A percentile compares a stretch with the other conserved stretches of the same genome.
phyloP scores from a whole-genome alignment of 2,329 filamentous ascomycete species.

The Trichoderma sp. region DNA sequence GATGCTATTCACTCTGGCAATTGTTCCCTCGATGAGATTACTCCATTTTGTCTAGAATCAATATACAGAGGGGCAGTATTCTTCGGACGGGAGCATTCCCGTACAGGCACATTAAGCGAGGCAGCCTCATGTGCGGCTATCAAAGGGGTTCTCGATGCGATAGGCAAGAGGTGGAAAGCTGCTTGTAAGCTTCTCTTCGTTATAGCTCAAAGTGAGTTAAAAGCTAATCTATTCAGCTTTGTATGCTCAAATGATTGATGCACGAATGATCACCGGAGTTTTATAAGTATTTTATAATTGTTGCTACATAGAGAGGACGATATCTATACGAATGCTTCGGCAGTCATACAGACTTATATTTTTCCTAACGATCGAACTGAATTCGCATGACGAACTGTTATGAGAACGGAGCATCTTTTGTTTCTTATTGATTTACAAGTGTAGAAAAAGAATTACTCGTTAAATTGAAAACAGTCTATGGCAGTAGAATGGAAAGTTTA shows the following conservation, averaged over 20 bases:
- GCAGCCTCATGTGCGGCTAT: not conserved
- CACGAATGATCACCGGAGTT: conserved; percentile 1
- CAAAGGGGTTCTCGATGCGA: not conserved
- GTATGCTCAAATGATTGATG: conserved; percentile 9
- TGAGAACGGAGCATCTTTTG: not conserved
- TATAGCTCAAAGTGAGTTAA: not conserved
- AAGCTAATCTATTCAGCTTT: not conserved
- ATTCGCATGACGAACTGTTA: not conserved
- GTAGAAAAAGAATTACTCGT: not conserved
- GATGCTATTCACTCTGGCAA: not conserved
- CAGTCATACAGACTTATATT: not conserved
- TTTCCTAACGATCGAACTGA: not conserved
- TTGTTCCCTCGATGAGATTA: not conserved
- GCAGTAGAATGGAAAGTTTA: not conserved
- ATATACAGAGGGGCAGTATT: not conserved
- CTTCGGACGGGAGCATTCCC: not conserved
- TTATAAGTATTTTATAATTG: not conserved
- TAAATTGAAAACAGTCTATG: not conserved
- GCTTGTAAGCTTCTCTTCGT: not conserved
- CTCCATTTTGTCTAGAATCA: not conserved
- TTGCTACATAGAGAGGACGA: not conserved
- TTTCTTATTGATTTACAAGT: not conserved
- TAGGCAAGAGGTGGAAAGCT: conserved; percentile 4
- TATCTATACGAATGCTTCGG: not conserved
- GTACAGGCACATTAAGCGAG: not conserved